Base-by-base conservation (phyloP, 2,329 filamentous ascomycete genomes). In the Calonectria pteridis region DNA sequence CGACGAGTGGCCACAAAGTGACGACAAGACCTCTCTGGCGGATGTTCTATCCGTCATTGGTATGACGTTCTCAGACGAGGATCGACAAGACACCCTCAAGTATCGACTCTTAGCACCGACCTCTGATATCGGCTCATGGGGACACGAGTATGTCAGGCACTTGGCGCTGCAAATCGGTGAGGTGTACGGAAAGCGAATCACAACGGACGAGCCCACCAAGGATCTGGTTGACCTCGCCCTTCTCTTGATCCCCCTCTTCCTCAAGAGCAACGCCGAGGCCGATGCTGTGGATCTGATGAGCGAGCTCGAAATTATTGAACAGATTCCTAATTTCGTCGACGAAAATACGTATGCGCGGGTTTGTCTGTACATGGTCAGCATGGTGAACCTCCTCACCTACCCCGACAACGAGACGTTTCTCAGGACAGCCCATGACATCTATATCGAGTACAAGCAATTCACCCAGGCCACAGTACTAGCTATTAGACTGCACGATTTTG, bases 31-130 rank as follows among this genome's bases (percentile, higher is more conserved):
- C 75, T 91, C 95, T 4, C 88, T 99, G 77, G 97, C 97, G 58
- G 97, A 99, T 86, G 97, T 98, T 80, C 89, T 99, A 66, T 99
- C 97, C 18, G 97, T 99, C 63, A 94, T 99, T 79, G 97, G 96
- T 75, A 99, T 99, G 97, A 99, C 97, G 69, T 98, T 96, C 84
- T 98, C 96, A 63, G 96, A 98, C 82, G 97, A 98, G 86, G 95
- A 98, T 81, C 93, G 95, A 84, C 92, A 98, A 85, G 97, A 99
- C 85, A 98, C 97, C 64, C 91, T 99, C 81, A 98, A 98, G 87
- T 99, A 97, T 88, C 93, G 97, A 77, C 90, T 99, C 66, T 90
- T 98, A 74, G 94, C 96, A 43, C 95, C 96, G 35, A 94, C 95
- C 49, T 93, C 95, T 84, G 97, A 99, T 85, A 95, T 99, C 82